phyloP scores from a whole-genome alignment of 2,329 filamentous ascomycete genomes.

The Escovopsis sp. region DNA sequence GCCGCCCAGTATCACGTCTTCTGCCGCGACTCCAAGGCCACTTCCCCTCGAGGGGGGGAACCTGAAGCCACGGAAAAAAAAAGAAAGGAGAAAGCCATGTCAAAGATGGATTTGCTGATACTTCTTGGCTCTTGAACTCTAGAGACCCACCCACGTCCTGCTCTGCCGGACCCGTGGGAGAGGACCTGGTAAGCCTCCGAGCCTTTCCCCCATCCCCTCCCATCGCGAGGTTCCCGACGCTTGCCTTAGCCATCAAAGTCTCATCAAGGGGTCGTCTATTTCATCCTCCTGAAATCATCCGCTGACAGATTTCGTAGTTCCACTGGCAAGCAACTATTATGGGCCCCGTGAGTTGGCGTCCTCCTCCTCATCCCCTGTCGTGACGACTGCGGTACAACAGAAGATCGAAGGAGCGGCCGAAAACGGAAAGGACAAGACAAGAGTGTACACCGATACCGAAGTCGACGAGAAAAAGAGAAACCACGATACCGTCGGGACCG shows the following conservation, averaged over 20 bases:
- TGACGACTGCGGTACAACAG: no score
- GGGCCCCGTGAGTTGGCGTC: constrained; percentile 65
- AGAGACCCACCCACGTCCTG: constrained; percentile 98
- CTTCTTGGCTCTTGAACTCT: constrained; percentile 6
- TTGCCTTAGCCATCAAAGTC: no score
- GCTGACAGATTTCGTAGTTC: constrained; percentile 46
- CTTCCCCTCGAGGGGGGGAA: background rate
- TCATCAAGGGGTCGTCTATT: background rate
- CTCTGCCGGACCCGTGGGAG: constrained; percentile 90
- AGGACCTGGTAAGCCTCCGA: constrained; percentile 70
- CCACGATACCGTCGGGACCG: background rate
- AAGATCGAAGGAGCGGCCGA: no score
- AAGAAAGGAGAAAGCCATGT: background rate
- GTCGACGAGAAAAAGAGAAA: background rate
- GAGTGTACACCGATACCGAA: background rate
- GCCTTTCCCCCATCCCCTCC: no score
- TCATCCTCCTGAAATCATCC: constrained; percentile 1
- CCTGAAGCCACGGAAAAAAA: no score
- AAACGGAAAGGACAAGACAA: no score
- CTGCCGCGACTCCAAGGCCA: background rate
- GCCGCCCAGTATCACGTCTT: constrained; percentile 5
- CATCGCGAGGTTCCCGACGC: no score
- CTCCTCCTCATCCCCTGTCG: background rate
- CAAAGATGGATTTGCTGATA: constrained; percentile 8
- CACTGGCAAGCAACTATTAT: constrained; percentile 99